Base-by-base conservation (phyloP, 331 rosid species). In the Acacia concinna region DNA sequence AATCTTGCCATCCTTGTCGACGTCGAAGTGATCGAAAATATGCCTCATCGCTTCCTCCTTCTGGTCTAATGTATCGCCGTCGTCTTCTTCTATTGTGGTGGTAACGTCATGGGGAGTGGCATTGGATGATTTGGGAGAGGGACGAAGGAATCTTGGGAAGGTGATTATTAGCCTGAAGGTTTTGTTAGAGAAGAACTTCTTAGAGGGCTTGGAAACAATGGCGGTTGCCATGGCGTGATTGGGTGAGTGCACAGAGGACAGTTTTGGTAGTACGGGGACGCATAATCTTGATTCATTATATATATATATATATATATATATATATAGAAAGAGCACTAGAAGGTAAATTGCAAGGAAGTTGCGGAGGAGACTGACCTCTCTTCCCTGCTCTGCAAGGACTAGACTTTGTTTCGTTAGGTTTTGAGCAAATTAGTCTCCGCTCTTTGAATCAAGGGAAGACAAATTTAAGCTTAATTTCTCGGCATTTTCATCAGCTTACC, bases 1-100 rank as follows among this genome's bases (percentile, higher is more conserved):
- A 63, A 86, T 85, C 59, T 81, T 85, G 0, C 92, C 92, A 4
- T 89, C 90, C 38, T 75, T 78, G 79, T 89, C 83, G 28, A 68
- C 30, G 34, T 87, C 89, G 28, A 87, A 89, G 87, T 81, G 88
- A 47, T 76, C 41, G 37, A 86, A 86, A 60, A 89, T 86, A 21
- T 70, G 77, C 41, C 14, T 79, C 43, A 86, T 46, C 17, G 43
- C 11, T 47, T n/a, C 71, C 28, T 65, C 7, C 71, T 66, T 21
- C 49, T 37, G 31, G 14, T 21, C 31, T 10, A 15, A 4, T 3
- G 3, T 14, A 18, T 8, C 18, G 49, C 77, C 63, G 15, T 75
- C 76, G 12, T 78, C 71, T 8, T 78, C 63, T 3, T 63, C 62
- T 64, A 30, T n/a, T 76, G 68, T 21, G 12, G 27, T 64, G 69